A percentile compares a stretch with the other conserved stretches of the same genome.
Evolutionary conservation across 176 grass and related monocot species (phyloP).

Genomic region (Oryza nivara): DNA sequence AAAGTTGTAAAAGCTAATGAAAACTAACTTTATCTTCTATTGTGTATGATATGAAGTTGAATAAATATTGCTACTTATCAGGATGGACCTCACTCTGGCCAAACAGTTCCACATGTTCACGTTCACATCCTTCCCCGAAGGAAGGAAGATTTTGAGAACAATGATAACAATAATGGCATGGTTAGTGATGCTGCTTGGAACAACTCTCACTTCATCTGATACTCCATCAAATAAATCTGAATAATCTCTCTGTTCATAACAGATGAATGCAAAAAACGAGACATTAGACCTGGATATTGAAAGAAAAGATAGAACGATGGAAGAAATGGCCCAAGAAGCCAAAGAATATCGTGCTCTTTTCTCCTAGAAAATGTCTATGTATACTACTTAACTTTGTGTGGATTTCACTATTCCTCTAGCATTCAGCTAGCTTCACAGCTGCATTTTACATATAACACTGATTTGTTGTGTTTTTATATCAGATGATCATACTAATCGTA

Average conservation of each 20-base stretch:
- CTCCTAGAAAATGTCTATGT: slow-evolving; percentile 20
- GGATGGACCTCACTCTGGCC: slow-evolving; percentile 91
- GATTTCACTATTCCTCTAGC: not conserved
- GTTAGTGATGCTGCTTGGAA: not conserved
- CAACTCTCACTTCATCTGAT: not conserved
- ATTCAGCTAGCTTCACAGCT: not conserved
- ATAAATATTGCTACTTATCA: slow-evolving; percentile 11
- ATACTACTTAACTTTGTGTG: no score
- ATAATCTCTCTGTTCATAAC: not conserved
- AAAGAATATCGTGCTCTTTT: slow-evolving; percentile 71
- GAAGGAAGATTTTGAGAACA: slow-evolving; percentile 83
- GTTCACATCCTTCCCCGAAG: slow-evolving; percentile 87
- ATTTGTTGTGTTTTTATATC: not conserved
- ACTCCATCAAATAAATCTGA: not conserved
- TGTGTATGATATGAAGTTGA: no score
- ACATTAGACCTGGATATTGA: slow-evolving; percentile 85
- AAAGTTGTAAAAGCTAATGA: not conserved
- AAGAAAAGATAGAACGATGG: slow-evolving; percentile 71
- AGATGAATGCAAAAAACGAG: slow-evolving; percentile 86
- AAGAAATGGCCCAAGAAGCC: slow-evolving; percentile 78
- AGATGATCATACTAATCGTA: not conserved
- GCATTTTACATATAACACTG: not conserved
- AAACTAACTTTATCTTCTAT: not conserved
- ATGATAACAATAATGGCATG: slow-evolving; percentile 47
- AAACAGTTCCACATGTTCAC: slow-evolving; percentile 92